Percentiles rank a stretch among this genome's conserved stretches.
Conservation (phyloP, 495 filamentous ascomycete genomes). For the Choiromyces venosus region DNA sequence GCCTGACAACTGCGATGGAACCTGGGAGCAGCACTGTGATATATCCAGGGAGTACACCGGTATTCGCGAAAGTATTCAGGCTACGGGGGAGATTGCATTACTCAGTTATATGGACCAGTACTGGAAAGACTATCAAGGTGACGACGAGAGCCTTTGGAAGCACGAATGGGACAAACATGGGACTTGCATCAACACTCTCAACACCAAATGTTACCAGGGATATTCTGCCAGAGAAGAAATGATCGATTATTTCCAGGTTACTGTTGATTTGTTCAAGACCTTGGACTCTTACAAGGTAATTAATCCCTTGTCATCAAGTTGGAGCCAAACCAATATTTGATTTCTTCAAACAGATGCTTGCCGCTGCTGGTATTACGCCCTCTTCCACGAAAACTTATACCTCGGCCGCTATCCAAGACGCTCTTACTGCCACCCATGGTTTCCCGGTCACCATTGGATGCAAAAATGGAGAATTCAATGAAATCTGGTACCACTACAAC, state of each 20-base stretch:
- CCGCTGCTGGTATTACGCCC: conserved; percentile 60
- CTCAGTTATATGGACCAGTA: conserved; percentile 69
- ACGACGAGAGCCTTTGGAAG: conserved; percentile 67
- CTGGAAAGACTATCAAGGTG: conserved; percentile 65
- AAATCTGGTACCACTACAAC: conserved; percentile 83
- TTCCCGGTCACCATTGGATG: conserved; percentile 66
- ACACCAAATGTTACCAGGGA: conserved; percentile 64
- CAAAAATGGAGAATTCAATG: conserved; percentile 55
- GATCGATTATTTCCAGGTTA: conserved; percentile 58
- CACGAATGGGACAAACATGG: conserved; percentile 89
- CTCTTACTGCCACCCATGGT: conserved; percentile 60
- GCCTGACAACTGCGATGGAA: conserved; percentile 85
- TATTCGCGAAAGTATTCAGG: conserved; percentile 61
- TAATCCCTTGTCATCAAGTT: neutral
- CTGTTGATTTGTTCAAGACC: conserved; percentile 58
- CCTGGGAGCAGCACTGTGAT: conserved; percentile 69
- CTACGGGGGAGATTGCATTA: conserved; percentile 57
- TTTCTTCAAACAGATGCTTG: conserved; percentile 48
- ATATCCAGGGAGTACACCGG: conserved; percentile 61
- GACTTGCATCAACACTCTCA: conserved; percentile 66
- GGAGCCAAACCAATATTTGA: neutral
- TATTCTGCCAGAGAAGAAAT: conserved; percentile 58
- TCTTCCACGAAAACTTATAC: conserved; percentile 58
- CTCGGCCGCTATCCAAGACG: conserved; percentile 55
- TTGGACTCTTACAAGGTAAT: conserved; percentile 57